A percentile compares a stretch with the other conserved stretches of the same genome.
Evolutionary conservation across 805 yeast genomes (phyloP).

Genomic region (Scheffersomyces spartinae): DNA sequence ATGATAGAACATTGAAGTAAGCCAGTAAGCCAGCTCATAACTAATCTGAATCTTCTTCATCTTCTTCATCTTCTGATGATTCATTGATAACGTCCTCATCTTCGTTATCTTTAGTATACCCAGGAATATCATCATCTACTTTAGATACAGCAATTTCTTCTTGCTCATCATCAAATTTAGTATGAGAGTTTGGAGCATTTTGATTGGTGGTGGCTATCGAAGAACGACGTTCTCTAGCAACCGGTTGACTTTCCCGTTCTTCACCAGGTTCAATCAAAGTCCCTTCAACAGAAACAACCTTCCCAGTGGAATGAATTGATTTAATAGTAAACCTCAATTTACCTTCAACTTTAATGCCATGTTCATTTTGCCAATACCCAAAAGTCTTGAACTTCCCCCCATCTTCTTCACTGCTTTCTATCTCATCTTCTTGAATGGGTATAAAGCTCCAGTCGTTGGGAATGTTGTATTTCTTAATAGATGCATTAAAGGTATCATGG

Average conservation of each 20-base stretch:
- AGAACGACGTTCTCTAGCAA: slow-evolving; percentile 27
- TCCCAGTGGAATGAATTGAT: slow-evolving; percentile 64
- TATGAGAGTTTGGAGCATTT: slow-evolving; percentile 18
- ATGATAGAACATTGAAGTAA: slow-evolving; percentile 13
- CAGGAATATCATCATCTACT: slow-evolving; percentile 10
- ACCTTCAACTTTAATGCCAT: slow-evolving; percentile 70
- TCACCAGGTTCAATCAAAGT: slow-evolving; percentile 53
- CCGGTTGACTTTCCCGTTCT: slow-evolving; percentile 45
- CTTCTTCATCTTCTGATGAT: slow-evolving; percentile 15
- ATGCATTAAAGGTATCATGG: slow-evolving; percentile 91
- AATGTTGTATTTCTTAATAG: slow-evolving; percentile 72
- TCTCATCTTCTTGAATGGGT: slow-evolving; percentile 64
- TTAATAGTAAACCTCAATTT: slow-evolving; percentile 68
- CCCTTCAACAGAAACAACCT: slow-evolving; percentile 82
- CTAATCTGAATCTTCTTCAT: slow-evolving; percentile 9
- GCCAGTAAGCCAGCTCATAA: slow-evolving; percentile 1
- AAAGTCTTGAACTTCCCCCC: slow-evolving; percentile 36
- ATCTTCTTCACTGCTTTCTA: slow-evolving; percentile 11
- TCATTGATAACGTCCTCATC: slow-evolving; percentile 13
- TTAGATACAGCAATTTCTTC: too few species aligned
- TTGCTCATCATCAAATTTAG: slow-evolving; percentile 40
- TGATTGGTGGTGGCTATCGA: slow-evolving; percentile 15
- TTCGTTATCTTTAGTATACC: slow-evolving; percentile 10
- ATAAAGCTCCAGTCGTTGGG: slow-evolving; percentile 83
- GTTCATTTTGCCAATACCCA: slow-evolving; percentile 82